These are phyloP conservation scores for Erysimum cheiranthoides DNA, from an alignment of 345 rosid genomes.

Conservation along the genomic window DNA sequence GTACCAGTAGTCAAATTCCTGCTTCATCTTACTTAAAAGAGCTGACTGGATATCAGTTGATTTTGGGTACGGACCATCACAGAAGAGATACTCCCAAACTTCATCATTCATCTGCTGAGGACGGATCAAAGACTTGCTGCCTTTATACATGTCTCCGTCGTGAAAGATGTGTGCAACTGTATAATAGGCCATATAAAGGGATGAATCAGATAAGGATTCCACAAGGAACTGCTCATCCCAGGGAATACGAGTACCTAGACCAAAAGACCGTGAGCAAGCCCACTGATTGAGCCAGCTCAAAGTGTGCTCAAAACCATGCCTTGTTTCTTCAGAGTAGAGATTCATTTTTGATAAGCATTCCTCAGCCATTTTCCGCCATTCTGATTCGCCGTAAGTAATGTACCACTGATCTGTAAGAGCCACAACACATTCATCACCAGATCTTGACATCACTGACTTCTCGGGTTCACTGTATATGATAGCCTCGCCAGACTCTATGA, in stretches of 20 bases:
- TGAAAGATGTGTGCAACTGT: slow-evolving; percentile 87
- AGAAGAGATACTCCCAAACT: slow-evolving; percentile 88
- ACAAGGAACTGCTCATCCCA: slow-evolving; percentile 93
- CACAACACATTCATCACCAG: slow-evolving; percentile 98
- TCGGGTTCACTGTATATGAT: slow-evolving; percentile 91
- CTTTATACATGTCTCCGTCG: slow-evolving; percentile 78
- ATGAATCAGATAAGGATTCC: slow-evolving; percentile 91
- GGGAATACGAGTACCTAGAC: slow-evolving; percentile 96
- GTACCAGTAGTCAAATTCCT: slow-evolving; percentile 96
- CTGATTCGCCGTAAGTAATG: slow-evolving; percentile 83
- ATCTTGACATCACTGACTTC: slow-evolving; percentile 89
- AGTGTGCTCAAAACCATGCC: slow-evolving; percentile 90
- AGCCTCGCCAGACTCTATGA: slow-evolving; percentile 77
- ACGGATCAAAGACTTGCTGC: slow-evolving; percentile 51
- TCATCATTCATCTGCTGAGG: slow-evolving; percentile 87
- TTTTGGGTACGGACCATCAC: slow-evolving; percentile 71
- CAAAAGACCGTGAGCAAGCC: slow-evolving; percentile 99
- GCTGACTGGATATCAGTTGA: slow-evolving; percentile 65
- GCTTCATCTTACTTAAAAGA: slow-evolving; percentile 80
- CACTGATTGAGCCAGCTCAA: slow-evolving; percentile 96
- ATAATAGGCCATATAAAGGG: slow-evolving; percentile 94
- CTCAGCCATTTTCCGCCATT: slow-evolving; percentile 77
- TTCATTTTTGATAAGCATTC: slow-evolving; percentile 85
- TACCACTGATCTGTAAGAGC: slow-evolving; percentile 99
- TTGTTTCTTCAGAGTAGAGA: slow-evolving; percentile 81